Base-by-base conservation (phyloP, 495 filamentous ascomycete genomes). In the Podospora sp. region DNA sequence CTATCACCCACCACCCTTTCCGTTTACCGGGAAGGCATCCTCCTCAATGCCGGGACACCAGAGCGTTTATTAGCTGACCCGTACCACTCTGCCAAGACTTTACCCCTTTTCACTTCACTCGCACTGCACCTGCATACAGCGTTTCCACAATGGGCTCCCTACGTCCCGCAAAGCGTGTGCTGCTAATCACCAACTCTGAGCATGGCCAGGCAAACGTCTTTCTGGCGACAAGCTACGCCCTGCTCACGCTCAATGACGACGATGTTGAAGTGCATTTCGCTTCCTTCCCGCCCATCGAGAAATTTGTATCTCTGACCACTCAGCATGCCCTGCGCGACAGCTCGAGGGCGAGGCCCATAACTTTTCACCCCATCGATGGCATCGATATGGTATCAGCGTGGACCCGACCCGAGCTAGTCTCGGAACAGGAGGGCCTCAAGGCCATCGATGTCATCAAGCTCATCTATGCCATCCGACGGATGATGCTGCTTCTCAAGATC, bases 151-250 rank as follows among this genome's bases (percentile, higher is more conserved):
- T 68, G 72, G 66, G 74, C 61, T 72, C 73, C 46, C 18, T 60
- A 24, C 26, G 57, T 21, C 25, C 60, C 14, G 60, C 60, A 8
- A 70, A 70, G 40, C 68, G 68, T 52, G 75, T 84, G 18, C 75
- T 88, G 11, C 82, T 88, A 59, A 71, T 88, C 65, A 85, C 86
- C 6, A 85, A 83, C 75, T 81, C 82, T 51, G 86, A 87, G 66
- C 78, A 82, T 61, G 86, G 86, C 20, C 83, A 86, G 63, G 81
- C 82, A 26, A 87, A 87, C 69, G 83, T 87, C 25, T 78, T 81
- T 36, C 79, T 88, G 0, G 85, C 86, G 11, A 79, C 83, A 1
- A 78, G 78, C 22, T 79, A 85, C 26, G 84, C 85, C 60, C 80
- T 87, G 0, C 71, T 86, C 26, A 69, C 72, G 7, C 72, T 76